Percentiles rank a stretch among this genome's conserved stretches.
Conservation (phyloP, 805 yeast genomes). For the Lachancea sp. region DNA sequence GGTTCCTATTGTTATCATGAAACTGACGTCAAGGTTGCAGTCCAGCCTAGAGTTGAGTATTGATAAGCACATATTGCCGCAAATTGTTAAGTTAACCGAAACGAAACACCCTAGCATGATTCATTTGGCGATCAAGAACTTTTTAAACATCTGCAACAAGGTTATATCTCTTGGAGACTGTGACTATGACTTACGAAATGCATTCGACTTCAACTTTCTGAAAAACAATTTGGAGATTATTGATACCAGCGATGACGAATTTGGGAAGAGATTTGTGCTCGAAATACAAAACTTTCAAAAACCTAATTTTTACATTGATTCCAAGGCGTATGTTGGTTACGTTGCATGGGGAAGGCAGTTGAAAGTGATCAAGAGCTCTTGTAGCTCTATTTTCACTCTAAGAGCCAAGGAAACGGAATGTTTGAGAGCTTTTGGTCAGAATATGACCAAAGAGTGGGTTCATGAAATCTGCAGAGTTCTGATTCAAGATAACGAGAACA, state of each 20-base stretch:
- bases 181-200: slow-evolving; percentile 43
- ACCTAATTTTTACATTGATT: slow-evolving; percentile 54
- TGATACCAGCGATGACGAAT: slow-evolving; percentile 39
- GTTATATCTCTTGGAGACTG: slow-evolving; percentile 40
- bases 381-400: slow-evolving; percentile 29
- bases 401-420: slow-evolving; percentile 38
- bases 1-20: slow-evolving; percentile 41
- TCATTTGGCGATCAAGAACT: slow-evolving; percentile 52
- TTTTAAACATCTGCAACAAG: slow-evolving; percentile 47
- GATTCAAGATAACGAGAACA: slow-evolving; percentile 62
- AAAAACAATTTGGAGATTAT: slow-evolving; percentile 38
- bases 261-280: slow-evolving; percentile 37
- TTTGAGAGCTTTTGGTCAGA: slow-evolving; percentile 38
- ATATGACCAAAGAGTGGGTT: slow-evolving; percentile 56
- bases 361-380: slow-evolving; percentile 35
- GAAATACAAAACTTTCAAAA: slow-evolving; percentile 46
- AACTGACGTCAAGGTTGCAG: slow-evolving; percentile 48
- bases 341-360: slow-evolving; percentile 63
- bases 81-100: slow-evolving; percentile 43
- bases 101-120: slow-evolving; percentile 67
- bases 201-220: slow-evolving; percentile 38
- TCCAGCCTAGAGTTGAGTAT: slow-evolving; percentile 44
- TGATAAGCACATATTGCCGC: slow-evolving; percentile 35
- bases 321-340: slow-evolving; percentile 56
- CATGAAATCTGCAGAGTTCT: slow-evolving; percentile 42